A percentile compares a stretch with the other conserved stretches of the same genome.
phyloP scores from a whole-genome alignment of 495 filamentous ascomycete genomes.

The Schizothecium vesticola region DNA sequence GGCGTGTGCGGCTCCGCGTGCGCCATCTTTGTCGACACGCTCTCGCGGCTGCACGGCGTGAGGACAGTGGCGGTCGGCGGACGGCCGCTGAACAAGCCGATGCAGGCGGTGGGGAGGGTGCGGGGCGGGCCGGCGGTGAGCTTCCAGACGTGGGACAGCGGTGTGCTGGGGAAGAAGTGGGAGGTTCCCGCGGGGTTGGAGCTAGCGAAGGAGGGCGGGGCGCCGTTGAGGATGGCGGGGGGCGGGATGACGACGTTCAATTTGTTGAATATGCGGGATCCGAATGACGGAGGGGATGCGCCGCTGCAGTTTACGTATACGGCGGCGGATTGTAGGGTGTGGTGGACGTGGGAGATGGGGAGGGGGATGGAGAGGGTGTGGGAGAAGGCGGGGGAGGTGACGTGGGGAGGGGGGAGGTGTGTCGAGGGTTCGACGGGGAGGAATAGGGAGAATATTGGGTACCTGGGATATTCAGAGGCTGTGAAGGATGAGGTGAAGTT shows the following conservation, averaged over 20 bases:
- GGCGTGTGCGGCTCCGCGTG: constrained; percentile 63
- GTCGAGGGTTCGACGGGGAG: constrained; percentile 11
- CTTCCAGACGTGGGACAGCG: not conserved
- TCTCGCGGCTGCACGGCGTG: constrained; percentile 51
- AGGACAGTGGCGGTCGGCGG: constrained; percentile 59
- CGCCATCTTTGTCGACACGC: constrained; percentile 52
- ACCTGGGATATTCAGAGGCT: not conserved
- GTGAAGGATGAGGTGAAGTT: not conserved
- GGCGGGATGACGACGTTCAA: not conserved
- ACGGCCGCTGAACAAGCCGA: constrained; percentile 48
- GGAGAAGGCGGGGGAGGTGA: constrained; percentile 37
- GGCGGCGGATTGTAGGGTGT: constrained; percentile 52
- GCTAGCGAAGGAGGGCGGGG: not conserved
- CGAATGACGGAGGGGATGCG: constrained; percentile 16
- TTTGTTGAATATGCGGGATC: not conserved
- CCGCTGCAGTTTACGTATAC: constrained; percentile 51
- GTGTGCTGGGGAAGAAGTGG: not conserved
- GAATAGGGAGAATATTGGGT: constrained; percentile 6
- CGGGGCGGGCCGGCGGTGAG: constrained; percentile 43
- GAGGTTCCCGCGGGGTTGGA: not conserved
- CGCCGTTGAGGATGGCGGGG: not conserved
- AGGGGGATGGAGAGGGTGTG: constrained; percentile 45
- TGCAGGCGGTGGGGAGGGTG: constrained; percentile 59
- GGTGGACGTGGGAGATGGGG: constrained; percentile 47
- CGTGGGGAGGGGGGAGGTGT: constrained; percentile 23